Evolutionary conservation across 805 yeast species (phyloP), one percentile per base, ranked within the genome.

Genomic region (Wickerhamiella bombiphila): DNA sequence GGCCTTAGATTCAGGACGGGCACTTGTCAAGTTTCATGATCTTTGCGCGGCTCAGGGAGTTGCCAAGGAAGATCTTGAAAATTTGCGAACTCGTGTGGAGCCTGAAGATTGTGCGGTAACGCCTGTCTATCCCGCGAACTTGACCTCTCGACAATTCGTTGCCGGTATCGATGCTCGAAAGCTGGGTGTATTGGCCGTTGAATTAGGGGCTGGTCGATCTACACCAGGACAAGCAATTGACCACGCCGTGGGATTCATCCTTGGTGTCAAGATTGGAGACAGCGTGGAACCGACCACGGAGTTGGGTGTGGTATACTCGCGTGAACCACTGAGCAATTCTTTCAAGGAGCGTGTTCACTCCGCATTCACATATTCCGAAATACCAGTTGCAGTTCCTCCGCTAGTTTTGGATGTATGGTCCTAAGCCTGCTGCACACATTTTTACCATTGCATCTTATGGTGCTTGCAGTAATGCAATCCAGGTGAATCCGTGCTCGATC

Each of bases 41-140:
- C 28, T 36, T 6, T 30, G 24, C 17, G 16, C 13, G 15, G 37
- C 37, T n/a, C 37, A 35, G n/a, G 37, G 37, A 28, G 38, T 18
- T 4, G 19, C 11, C 13, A 9, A 9, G 13, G 26, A 9, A 13
- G 26, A 24, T 9, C 13, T 24, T 13, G 26, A 24, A 24, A 24
- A 24, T 13, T 24, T 13, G 13, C 11, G 11, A 13, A 24, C 26
- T 24, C 26, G 26, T 13, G n/a, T n/a, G n/a, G n/a, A n/a, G n/a
- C n/a, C n/a, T n/a, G n/a, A n/a, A n/a, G n/a, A n/a, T n/a, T n/a
- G n/a, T n/a, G n/a, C n/a, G n/a, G n/a, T n/a, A n/a, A 24, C 26
- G 13, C 26, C 26, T 3, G 25, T 36, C 3, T 19, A 4, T 13
- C 14, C 34, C 3, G 35, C 33, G 5, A n/a, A n/a, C n/a, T n/a